Base-by-base conservation (phyloP, 495 filamentous ascomycete species). In the Platismatia glauca region DNA sequence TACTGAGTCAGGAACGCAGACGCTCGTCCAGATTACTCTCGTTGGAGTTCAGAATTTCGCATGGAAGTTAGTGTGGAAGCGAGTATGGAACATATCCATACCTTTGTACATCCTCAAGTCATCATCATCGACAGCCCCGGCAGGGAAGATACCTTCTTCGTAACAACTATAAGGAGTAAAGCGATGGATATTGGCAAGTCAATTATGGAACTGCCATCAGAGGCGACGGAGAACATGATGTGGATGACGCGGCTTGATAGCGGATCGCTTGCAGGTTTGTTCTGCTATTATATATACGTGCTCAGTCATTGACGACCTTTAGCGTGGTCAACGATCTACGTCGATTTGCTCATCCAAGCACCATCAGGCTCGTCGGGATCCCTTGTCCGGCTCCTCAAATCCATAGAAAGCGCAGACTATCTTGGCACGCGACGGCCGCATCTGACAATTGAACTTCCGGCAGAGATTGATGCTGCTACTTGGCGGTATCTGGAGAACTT, bases 301-400 rank as follows among this genome's bases (percentile, higher is more conserved):
- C 60, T 37, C 57, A 20, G 35, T 57, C 59, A 55, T 68, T 70
- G 44, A 70, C n/a, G 22, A 15, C 0, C 4, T 35, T 56, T 64
- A 89, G 89, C 79, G 34, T 96, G 90, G 90, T 85, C 89, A 67
- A 81, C 82, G 50, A 74, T 87, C 8, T 81, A 77, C 43, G 77
- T 95, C 55, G 89, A 95, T 59, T 87, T 96, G 29, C 71, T 92
- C 12, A 82, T 96, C 38, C 86, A 90, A 56, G 87, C 86, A n/a
- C 77, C 84, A 16, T 71, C 81, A 11, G 77, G 83, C 4, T 82
- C 84, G 33, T 84, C 89, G 12, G 89, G 89, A 3, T 87, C 86
- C 55, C 65, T 96, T 22, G 82, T 89, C 31, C 80, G 88, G 55
- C 77, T 95, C 27, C 76, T 96, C 2, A 80, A 81, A 59, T 92